Conservation (phyloP, 2,329 filamentous ascomycete genomes). For the Apiospora phragmitis region DNA sequence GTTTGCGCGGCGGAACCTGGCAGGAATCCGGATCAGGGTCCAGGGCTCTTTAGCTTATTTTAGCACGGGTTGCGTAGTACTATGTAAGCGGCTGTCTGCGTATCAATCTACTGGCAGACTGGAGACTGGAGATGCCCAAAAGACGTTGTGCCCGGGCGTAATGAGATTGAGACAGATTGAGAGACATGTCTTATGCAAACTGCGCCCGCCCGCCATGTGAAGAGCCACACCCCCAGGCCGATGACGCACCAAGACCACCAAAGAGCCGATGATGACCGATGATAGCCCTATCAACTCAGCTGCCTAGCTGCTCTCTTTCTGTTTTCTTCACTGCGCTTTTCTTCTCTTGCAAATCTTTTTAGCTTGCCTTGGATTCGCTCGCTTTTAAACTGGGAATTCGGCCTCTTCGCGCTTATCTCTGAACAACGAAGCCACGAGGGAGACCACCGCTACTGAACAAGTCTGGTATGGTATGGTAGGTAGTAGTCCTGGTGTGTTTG, state of each 20-base stretch:
- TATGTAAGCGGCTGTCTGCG: neutral
- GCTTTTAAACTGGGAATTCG: neutral
- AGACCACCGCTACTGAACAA: neutral
- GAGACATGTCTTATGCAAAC: neutral
- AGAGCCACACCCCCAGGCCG: neutral
- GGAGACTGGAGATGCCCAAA: neutral
- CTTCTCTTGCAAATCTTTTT: neutral
- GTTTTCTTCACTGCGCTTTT: neutral
- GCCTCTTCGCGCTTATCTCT: conserved; percentile 1
- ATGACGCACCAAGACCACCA: neutral
- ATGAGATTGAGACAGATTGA: neutral
- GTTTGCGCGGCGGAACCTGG: neutral
- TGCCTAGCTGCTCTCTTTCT: too few relatives aligned
- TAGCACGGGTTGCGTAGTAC: neutral
- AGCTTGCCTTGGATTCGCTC: neutral
- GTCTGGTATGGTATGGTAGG: neutral
- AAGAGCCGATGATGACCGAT: conserved; percentile 5
- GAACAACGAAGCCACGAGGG: neutral
- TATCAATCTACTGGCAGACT: neutral
- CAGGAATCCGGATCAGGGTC: neutral
- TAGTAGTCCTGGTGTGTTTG: neutral
- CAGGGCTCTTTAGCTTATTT: neutral
- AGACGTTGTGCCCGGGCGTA: neutral
- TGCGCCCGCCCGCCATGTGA: neutral
- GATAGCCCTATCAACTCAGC: neutral